These are phyloP conservation scores for Tricholoma hemisulphureum DNA, from an alignment of 768 basidiomycete genomes.

Conservation along the genomic window DNA sequence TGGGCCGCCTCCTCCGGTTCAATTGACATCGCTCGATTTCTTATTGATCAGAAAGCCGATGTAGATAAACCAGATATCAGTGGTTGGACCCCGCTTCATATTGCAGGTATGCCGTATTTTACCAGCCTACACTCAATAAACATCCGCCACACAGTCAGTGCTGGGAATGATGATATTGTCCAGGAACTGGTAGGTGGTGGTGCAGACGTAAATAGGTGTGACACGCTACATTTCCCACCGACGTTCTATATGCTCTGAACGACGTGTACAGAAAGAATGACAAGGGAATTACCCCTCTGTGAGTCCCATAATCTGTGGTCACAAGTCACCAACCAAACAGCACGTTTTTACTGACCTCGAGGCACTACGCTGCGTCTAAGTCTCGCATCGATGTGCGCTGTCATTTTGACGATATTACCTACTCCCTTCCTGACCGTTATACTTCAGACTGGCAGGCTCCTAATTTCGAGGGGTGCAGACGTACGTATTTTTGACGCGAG, in stretches of 20 bases:
- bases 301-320: constrained; percentile 28
- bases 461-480: constrained; percentile 88
- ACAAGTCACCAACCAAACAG: constrained; percentile 14
- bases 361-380: constrained; percentile 93
- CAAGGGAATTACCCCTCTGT: constrained; percentile 85
- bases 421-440: constrained; percentile 27
- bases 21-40: constrained; percentile 61
- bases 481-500: constrained; percentile 52
- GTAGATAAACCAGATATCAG: constrained; percentile 62
- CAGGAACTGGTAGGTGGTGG: constrained; percentile 79
- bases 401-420: constrained; percentile 23
- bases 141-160: constrained; percentile 56
- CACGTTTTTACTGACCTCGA: constrained; percentile 32
- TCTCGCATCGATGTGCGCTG: constrained; percentile 73
- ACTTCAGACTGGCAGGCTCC: constrained; percentile 77
- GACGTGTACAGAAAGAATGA: constrained; percentile 55
- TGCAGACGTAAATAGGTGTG: constrained; percentile 68
- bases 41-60: constrained; percentile 70
- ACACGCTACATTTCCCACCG: constrained; percentile 16
- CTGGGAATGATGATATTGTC: constrained; percentile 74
- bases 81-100: constrained; percentile 81
- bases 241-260: constrained; percentile 16
- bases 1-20: constrained; percentile 81
- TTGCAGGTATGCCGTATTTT: constrained; percentile 51
- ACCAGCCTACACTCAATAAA: constrained; percentile 11